phyloP scores from a whole-genome alignment of 768 basidiomycete genomes.

The Tricholoma sp. region DNA sequence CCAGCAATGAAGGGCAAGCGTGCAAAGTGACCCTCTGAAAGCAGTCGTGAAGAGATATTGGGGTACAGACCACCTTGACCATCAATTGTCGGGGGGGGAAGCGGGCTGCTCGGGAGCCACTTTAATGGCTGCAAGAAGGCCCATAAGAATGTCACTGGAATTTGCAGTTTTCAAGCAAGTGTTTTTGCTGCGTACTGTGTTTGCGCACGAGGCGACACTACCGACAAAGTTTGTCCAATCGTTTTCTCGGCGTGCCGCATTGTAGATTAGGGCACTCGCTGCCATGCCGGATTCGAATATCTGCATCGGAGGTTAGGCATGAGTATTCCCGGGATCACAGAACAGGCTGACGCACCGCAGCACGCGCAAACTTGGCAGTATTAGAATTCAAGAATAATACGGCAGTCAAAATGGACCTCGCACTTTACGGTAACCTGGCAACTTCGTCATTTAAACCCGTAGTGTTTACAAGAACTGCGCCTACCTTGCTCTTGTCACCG shows the following conservation, averaged over 20 bases:
- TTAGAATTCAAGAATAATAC: constrained; percentile 30
- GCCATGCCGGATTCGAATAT: constrained; percentile 40
- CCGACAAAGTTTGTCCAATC: constrained; percentile 25
- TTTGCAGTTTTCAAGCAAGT: constrained; percentile 27
- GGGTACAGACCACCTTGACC: constrained; percentile 34
- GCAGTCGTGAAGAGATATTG: constrained; percentile 30
- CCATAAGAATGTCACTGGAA: constrained; percentile 24
- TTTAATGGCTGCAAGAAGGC: constrained; percentile 17
- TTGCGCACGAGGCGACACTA: constrained; percentile 24
- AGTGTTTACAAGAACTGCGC: background rate
- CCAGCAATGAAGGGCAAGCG: constrained; percentile 41
- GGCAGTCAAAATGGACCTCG: constrained; percentile 39
- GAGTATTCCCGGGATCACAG: background rate
- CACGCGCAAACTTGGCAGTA: constrained; percentile 22
- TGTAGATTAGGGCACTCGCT: constrained; percentile 24
- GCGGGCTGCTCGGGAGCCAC: constrained; percentile 23
- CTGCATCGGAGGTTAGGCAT: constrained; percentile 14
- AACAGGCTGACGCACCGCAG: constrained; percentile 20
- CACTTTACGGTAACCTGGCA: constrained; percentile 43
- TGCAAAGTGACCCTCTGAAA: constrained; percentile 29
- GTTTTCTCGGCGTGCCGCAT: constrained; percentile 23
- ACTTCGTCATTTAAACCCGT: background rate
- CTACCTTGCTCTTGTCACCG: constrained; percentile 41
- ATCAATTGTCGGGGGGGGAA: constrained; percentile 37
- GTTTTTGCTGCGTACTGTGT: constrained; percentile 21